Percentiles rank a stretch among this genome's conserved stretches.
phyloP scores from a whole-genome alignment of 805 yeast species.

The Hagleromyces aurorensis region DNA sequence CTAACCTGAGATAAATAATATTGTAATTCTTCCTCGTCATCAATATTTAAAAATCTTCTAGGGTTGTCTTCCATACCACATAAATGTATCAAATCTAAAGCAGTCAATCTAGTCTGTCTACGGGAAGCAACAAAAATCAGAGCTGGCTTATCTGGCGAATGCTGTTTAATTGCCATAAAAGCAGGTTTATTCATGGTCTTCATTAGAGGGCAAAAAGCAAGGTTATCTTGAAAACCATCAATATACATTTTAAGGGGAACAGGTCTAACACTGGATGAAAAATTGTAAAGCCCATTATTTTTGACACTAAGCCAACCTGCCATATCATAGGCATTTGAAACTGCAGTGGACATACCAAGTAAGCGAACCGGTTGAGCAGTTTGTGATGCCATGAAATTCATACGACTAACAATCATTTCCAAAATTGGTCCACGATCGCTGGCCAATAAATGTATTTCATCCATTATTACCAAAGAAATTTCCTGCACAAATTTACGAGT shows the following conservation, averaged over 20 bases:
- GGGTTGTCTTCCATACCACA: conserved; percentile 54
- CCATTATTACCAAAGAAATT: conserved; percentile 81
- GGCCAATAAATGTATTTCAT: conserved; percentile 92
- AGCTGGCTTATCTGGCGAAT: conserved; percentile 87
- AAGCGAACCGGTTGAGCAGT: conserved; percentile 83
- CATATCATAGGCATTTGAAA: conserved; percentile 86
- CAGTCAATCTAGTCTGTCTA: conserved; percentile 84
- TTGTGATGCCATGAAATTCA: conserved; percentile 49
- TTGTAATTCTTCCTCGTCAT: conserved; percentile 66
- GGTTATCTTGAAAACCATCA: conserved; percentile 75
- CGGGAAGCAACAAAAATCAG: conserved; percentile 96
- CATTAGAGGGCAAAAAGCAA: conserved; percentile 69
- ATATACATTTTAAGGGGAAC: conserved; percentile 87
- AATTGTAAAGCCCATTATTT: conserved; percentile 85
- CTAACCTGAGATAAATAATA: conserved; percentile 80
- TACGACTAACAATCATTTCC: conserved; percentile 89
- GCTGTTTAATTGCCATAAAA: conserved; percentile 85
- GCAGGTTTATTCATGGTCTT: conserved; percentile 71
- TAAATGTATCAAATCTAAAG: conserved; percentile 61
- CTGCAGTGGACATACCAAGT: conserved; percentile 87
- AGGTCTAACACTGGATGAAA: conserved; percentile 89
- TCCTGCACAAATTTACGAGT: conserved; percentile 80
- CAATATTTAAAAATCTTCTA: conserved; percentile 60
- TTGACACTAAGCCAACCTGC: conserved; percentile 91
- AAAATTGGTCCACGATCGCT: conserved; percentile 98